Base-by-base conservation (phyloP, 768 basidiomycete genomes). In the Phylloporus sp. region DNA sequence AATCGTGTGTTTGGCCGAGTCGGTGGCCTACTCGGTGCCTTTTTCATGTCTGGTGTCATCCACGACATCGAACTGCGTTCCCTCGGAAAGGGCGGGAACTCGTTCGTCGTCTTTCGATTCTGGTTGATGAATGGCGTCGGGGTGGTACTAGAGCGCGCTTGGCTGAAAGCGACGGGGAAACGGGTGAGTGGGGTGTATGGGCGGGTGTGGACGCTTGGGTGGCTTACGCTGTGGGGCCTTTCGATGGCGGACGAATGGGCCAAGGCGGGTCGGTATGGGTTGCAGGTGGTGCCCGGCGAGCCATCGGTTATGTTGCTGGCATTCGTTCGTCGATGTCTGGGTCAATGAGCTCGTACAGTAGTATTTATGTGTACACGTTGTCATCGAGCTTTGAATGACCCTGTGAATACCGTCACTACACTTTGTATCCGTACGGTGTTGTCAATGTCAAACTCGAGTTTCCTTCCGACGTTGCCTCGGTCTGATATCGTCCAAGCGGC, bases 401-500 rank as follows among this genome's bases (percentile, higher is more conserved):
- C 9, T 29, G 27, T 11, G 28, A 29, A 29, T 29, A 29, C 28
- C 11, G 11, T 34, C n/a, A 26, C 9, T 20, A 22, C 33, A 18
- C 36, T 17, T 37, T 35, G 17, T 15, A 18, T 22, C 32, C 20
- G 14, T 5, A 15, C 29, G 29, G 15, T 17, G n/a, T 38, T 40
- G 41, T 17, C 43, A 18, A 63, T 64, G 61, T 41, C 57, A 17
- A 48, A 52, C 38, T 39, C 57, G 22, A 49, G 45, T 21, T 78
- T 82, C 60, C 71, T 84, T 35, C 81, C 82, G 40, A 55, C 68
- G 23, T 17, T 84, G 24, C 63, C 75, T 13, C 69, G 66, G 44
- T 71, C 64, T 43, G 83, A 84, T 56, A 59, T 84, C 20, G 65
- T 79, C 57, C 77, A 74, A 55, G 82, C 81, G 22, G 73, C 73